Evolutionary conservation across 805 yeast genomes (phyloP).

Genomic region (Candida insectorum): DNA sequence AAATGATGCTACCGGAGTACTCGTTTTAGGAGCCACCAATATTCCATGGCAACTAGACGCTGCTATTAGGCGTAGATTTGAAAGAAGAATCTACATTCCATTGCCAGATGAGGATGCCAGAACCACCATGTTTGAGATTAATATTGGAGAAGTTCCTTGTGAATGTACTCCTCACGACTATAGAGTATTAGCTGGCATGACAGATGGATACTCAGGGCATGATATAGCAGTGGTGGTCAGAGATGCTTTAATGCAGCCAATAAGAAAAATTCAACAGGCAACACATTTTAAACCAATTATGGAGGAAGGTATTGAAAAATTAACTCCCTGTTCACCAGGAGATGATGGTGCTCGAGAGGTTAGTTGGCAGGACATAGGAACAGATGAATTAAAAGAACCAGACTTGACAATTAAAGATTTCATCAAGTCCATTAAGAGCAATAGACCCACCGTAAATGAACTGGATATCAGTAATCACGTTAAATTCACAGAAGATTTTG

Average conservation of each 20-base stretch:
- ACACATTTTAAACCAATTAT: constrained; percentile 80
- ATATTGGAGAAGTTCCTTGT: constrained; percentile 89
- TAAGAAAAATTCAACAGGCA: constrained; percentile 90
- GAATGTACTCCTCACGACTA: constrained; percentile 69
- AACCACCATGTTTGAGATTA: constrained; percentile 88
- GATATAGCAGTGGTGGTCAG: constrained; percentile 95
- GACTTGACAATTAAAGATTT: constrained; percentile 87
- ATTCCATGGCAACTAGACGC: constrained; percentile 99
- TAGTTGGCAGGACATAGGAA: constrained; percentile 90
- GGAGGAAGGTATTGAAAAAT: constrained; percentile 42
- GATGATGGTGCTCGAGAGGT: constrained; percentile 79
- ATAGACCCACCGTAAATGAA: constrained; percentile 92
- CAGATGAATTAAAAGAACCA: constrained; percentile 89
- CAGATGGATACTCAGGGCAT: constrained; percentile 96
- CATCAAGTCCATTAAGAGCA: constrained; percentile 83
- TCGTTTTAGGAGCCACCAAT: constrained; percentile 95
- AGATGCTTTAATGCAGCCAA: constrained; percentile 98
- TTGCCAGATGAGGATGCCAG: constrained; percentile 93
- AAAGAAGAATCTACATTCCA: constrained; percentile 90
- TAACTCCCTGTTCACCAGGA: constrained; percentile 98
- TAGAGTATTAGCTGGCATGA: constrained; percentile 80
- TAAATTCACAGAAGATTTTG: constrained; percentile 90
- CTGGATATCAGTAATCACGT: constrained; percentile 78
- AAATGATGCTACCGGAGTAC: constrained; percentile 85
- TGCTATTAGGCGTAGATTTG: constrained; percentile 95